These are phyloP conservation scores for Yarrowia alimentaria DNA, from an alignment of 805 yeast genomes.

Conservation along the genomic window DNA sequence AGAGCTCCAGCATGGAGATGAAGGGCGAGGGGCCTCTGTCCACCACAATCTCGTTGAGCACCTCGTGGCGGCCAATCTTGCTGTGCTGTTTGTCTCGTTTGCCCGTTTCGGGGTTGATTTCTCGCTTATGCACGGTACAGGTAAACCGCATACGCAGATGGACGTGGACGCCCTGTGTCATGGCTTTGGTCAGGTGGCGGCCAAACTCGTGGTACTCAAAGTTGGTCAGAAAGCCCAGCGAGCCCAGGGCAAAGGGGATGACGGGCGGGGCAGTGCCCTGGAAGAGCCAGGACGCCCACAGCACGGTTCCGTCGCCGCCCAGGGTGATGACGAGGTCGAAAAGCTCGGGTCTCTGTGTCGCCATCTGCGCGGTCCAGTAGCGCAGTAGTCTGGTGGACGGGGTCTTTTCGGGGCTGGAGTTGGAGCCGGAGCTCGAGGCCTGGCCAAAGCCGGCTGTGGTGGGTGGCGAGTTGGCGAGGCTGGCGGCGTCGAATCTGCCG, in stretches of 20 bases:
- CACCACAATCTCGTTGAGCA: slow-evolving; percentile 82
- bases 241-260: slow-evolving; percentile 80
- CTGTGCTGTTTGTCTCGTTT: slow-evolving; percentile 41
- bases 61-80: slow-evolving; percentile 54
- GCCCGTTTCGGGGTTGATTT: slow-evolving; percentile 32
- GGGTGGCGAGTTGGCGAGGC: slow-evolving; percentile 30
- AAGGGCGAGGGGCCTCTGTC: slow-evolving; percentile 95
- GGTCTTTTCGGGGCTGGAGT: too few species aligned
- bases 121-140: slow-evolving; percentile 63
- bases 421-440: too few species aligned
- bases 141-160: slow-evolving; percentile 85
- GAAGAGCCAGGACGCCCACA: slow-evolving; percentile 79
- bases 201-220: slow-evolving; percentile 75
- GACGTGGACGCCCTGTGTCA: slow-evolving; percentile 69
- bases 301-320: slow-evolving; percentile 95
- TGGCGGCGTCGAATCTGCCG: slow-evolving; percentile 56
- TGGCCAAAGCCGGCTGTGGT: too few species aligned
- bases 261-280: slow-evolving; percentile 87
- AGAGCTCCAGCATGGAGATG: slow-evolving; percentile 83
- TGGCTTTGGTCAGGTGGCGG: slow-evolving; percentile 53
- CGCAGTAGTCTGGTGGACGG: too few species aligned
- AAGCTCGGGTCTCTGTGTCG: slow-evolving; percentile 44
- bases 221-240: slow-evolving; percentile 86
- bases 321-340: slow-evolving; percentile 80
- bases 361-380: slow-evolving; percentile 67